Percentiles rank a stretch among this genome's conserved stretches.
Conservation (phyloP, 352 stramenopile species). For the Phytophthora multivora region DNA sequence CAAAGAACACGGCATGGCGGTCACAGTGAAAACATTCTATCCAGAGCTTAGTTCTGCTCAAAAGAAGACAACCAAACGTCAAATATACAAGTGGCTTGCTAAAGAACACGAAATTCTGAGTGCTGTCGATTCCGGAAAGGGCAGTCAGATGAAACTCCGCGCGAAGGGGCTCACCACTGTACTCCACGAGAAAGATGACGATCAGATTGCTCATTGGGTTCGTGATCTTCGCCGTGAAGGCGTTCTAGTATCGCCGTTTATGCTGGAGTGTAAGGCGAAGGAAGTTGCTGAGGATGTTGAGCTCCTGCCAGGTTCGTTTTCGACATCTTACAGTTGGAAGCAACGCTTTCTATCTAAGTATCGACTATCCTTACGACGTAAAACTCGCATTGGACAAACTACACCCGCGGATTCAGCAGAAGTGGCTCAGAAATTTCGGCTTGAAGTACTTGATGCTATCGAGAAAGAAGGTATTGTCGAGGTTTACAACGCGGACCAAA, state of each 20-base stretch:
- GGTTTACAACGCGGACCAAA: constrained; percentile 32
- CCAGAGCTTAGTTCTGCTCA: not conserved
- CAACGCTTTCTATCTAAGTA: constrained; percentile 6
- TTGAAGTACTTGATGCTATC: not conserved
- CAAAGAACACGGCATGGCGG: not conserved
- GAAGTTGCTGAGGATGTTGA: not conserved
- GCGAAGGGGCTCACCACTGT: too few relatives aligned
- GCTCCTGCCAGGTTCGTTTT: not conserved
- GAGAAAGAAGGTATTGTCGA: constrained; percentile 4
- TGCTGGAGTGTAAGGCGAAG: too few relatives aligned
- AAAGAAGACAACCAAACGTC: not conserved
- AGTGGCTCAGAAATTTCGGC: not conserved
- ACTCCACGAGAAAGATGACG: too few relatives aligned
- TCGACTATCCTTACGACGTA: not conserved
- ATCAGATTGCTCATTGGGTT: too few relatives aligned
- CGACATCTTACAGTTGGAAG: constrained; percentile 1
- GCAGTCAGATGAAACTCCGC: too few relatives aligned
- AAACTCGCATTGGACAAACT: constrained; percentile 9
- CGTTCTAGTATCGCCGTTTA: too few relatives aligned
- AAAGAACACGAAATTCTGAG: not conserved
- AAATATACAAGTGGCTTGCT: not conserved
- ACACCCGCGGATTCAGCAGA: not conserved
- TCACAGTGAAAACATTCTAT: not conserved
- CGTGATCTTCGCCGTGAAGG: too few relatives aligned
- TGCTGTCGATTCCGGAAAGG: too few relatives aligned